phyloP scores from a whole-genome alignment of 75 land plant species.

The Selaginella tamariscina region DNA sequence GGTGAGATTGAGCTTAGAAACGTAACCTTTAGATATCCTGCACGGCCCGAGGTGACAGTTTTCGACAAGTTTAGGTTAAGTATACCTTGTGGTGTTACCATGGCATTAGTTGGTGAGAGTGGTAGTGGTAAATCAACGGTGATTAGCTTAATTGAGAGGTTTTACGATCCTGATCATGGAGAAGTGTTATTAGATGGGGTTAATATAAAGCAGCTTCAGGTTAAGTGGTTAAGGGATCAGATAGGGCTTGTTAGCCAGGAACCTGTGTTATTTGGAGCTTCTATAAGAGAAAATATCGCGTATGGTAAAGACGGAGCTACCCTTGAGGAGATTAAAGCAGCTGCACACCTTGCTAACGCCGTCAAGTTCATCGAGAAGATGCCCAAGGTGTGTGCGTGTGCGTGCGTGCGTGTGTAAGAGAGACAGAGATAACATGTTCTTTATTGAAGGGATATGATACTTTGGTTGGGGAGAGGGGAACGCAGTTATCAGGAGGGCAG shows the following conservation, averaged over 20 bases:
- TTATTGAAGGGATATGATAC: slow-evolving; percentile 58
- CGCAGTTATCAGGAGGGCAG: slow-evolving; percentile 72
- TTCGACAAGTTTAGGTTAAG: not conserved
- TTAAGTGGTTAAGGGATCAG: slow-evolving; percentile 20
- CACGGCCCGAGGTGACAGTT: not conserved
- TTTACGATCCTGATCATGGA: slow-evolving; percentile 4
- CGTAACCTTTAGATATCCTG: slow-evolving; percentile 3
- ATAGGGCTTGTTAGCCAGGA: slow-evolving; percentile 98
- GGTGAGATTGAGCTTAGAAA: slow-evolving; percentile 11
- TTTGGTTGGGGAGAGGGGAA: slow-evolving; percentile 65
- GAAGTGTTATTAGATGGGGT: not conserved
- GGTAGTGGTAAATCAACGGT: slow-evolving; percentile 12
- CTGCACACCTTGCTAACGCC: slow-evolving; percentile 82
- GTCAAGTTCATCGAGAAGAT: slow-evolving; percentile 73
- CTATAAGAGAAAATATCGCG: slow-evolving; percentile 77
- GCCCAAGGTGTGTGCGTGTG: slow-evolving; percentile 58
- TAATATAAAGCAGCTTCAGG: not conserved
- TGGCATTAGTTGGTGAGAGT: slow-evolving; percentile 6
- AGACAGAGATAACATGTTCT: not conserved
- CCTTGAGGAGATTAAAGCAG: slow-evolving; percentile 58
- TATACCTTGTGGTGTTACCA: not conserved
- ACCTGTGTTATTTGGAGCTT: slow-evolving; percentile 65
- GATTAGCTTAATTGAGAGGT: slow-evolving; percentile 9
- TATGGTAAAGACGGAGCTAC: slow-evolving; percentile 89
- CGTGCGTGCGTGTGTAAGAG: no score